Conservation (phyloP, 257 asterid genomes). For the Verbascum thapsus region DNA sequence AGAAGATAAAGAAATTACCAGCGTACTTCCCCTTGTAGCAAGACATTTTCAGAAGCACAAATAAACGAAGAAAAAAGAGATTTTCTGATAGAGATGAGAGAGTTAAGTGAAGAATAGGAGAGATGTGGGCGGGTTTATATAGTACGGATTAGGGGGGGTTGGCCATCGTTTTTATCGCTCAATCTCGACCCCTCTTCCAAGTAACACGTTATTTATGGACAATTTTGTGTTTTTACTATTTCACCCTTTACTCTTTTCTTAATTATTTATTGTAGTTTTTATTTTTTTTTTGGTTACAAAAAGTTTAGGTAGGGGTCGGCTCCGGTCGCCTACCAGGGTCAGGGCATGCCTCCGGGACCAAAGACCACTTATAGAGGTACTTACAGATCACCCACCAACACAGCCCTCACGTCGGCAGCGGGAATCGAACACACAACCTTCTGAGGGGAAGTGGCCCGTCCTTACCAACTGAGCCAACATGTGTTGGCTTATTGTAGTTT, state of each 20-base stretch:
- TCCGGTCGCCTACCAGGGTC: too few species aligned
- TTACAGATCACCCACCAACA: too few species aligned
- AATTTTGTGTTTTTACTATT: conserved; percentile 14
- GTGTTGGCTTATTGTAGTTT: too few species aligned
- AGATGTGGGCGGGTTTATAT: conserved; percentile 32
- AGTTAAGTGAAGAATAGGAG: neutral
- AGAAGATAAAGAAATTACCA: conserved; percentile 39
- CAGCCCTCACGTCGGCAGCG: too few species aligned
- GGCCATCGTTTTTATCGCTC: conserved; percentile 42
- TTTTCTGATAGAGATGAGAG: neutral
- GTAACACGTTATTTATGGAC: conserved; percentile 27
- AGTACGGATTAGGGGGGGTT: conserved; percentile 4
- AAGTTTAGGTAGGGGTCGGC: too few species aligned
- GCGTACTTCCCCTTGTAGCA: conserved; percentile 84
- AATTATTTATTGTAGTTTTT: too few species aligned
- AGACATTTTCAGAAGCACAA: conserved; percentile 48
- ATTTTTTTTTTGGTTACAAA: too few species aligned
- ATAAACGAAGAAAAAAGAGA: neutral
- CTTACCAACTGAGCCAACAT: too few species aligned
- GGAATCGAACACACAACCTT: too few species aligned
- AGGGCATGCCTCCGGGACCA: too few species aligned
- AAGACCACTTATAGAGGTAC: too few species aligned
- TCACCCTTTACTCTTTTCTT: conserved; percentile 18
- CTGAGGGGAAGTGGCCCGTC: too few species aligned
- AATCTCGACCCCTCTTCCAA: conserved; percentile 56